Percentiles rank a stretch among this genome's conserved stretches.
Conservation (phyloP, 306 rosid genomes). For the Cotoneaster glaucophyllus region DNA sequence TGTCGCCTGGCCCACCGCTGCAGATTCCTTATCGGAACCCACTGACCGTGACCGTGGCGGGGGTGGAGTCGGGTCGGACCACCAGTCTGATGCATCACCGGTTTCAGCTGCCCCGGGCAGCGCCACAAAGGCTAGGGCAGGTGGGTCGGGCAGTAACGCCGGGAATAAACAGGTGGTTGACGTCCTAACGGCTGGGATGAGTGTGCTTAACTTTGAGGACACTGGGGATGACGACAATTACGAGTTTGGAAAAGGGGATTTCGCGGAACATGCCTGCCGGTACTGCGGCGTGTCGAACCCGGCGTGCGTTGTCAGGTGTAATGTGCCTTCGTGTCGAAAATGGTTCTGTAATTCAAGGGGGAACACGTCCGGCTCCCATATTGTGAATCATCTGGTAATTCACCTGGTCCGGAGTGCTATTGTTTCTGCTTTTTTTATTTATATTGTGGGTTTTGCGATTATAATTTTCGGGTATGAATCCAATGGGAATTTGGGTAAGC, state of each 20-base stretch:
- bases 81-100: slow-evolving; percentile 89
- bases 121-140: slow-evolving; percentile 51
- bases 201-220: slow-evolving; percentile 92
- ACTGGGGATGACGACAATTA: slow-evolving; percentile 82
- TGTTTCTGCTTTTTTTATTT: background rate
- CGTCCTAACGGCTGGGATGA: slow-evolving; percentile 69
- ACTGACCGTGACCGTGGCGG: slow-evolving; percentile 57
- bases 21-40: slow-evolving; percentile 73
- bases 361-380: slow-evolving; percentile 96
- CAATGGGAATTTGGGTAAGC: background rate
- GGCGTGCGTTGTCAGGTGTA: slow-evolving; percentile 96
- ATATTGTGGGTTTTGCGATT: background rate
- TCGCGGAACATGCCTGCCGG: slow-evolving; percentile 91
- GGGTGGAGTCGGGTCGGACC: slow-evolving; percentile 55
- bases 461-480: background rate
- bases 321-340: slow-evolving; percentile 93
- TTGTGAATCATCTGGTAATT: slow-evolving; percentile 95
- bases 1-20: slow-evolving; percentile 91
- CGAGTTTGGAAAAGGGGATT: slow-evolving; percentile 85
- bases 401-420: background rate
- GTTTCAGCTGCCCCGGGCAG: slow-evolving; percentile 72
- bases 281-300: slow-evolving; percentile 98
- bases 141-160: slow-evolving; percentile 44
- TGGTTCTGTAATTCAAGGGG: slow-evolving; percentile 99
- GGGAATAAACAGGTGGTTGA: slow-evolving; percentile 76